Conservation (phyloP, 176 grass and related monocot species). For the maize (Zea mays) region DNA sequence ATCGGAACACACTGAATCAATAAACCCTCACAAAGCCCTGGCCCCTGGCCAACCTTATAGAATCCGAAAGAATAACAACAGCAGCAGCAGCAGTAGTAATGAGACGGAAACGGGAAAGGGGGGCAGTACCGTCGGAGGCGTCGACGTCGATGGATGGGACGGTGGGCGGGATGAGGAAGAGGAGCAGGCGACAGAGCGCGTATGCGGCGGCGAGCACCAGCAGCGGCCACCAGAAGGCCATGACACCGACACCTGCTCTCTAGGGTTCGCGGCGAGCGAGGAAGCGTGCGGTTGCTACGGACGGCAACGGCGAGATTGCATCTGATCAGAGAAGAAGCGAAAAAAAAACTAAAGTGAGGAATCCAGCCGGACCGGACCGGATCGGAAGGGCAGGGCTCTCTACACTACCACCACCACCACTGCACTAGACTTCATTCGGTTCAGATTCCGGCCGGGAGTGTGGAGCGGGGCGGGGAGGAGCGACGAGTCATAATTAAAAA, state of each 20-base stretch:
- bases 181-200: conserved; percentile 80
- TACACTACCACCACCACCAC: conserved; percentile 35
- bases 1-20: background rate
- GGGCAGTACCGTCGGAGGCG: conserved; percentile 62
- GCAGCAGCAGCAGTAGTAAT: background rate
- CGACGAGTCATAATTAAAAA: too few relatives aligned
- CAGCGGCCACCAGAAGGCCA: conserved; percentile 97
- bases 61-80: background rate
- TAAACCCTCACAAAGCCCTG: conserved; percentile 38
- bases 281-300: background rate
- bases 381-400: too few relatives aligned
- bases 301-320: background rate
- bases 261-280: background rate
- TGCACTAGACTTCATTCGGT: too few relatives aligned
- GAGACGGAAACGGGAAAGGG: rapidly evolving
- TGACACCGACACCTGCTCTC: background rate
- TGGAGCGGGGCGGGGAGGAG: too few relatives aligned
- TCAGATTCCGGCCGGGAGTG: too few relatives aligned
- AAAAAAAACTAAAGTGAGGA: background rate
- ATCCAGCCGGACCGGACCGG: background rate
- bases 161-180: conserved; percentile 87
- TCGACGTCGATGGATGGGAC: conserved; percentile 98
- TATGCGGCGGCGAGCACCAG: conserved; percentile 76
- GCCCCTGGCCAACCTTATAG: background rate
- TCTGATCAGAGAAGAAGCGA: background rate